These are phyloP conservation scores for Cryptococcus sp. DNA, from an alignment of 1,284 basidiomycete species.

Conservation along the genomic window DNA sequence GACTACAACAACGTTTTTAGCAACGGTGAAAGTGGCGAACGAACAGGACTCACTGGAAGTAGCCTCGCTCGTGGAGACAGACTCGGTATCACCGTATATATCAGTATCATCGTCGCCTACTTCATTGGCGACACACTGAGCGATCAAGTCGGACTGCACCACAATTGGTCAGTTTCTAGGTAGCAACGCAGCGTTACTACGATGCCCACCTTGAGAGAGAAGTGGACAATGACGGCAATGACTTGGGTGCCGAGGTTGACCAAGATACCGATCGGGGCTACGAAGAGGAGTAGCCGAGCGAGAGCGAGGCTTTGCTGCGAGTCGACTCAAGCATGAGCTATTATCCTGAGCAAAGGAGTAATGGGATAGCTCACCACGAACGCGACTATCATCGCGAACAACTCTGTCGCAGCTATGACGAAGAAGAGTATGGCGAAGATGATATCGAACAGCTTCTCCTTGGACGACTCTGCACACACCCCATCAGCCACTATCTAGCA, in stretches of 20 bases:
- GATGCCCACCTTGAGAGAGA: slow-evolving; percentile 61
- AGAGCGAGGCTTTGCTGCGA: slow-evolving; percentile 63
- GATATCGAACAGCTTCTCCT: slow-evolving; percentile 31
- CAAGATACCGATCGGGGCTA: slow-evolving; percentile 60
- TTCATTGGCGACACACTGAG: slow-evolving; percentile 55
- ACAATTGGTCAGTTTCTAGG: not conserved
- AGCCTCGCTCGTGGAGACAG: slow-evolving; percentile 10
- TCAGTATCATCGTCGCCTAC: slow-evolving; percentile 46
- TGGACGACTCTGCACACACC: slow-evolving; percentile 18
- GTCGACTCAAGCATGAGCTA: not conserved
- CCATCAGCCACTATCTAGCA: not conserved
- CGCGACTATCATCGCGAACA: slow-evolving; percentile 62
- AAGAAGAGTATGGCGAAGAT: slow-evolving; percentile 52
- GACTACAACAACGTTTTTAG: slow-evolving; percentile 36
- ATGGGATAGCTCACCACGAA: slow-evolving; percentile 56
- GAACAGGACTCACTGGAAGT: slow-evolving; percentile 9
- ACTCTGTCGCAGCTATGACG: slow-evolving; percentile 60
- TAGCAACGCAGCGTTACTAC: not conserved
- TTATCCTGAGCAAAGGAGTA: no score
- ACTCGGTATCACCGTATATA: slow-evolving; percentile 14
- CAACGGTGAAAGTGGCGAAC: no score
- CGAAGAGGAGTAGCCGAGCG: slow-evolving; percentile 61
- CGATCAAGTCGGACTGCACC: slow-evolving; percentile 58
- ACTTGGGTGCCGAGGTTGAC: slow-evolving; percentile 62
- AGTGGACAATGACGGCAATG: slow-evolving; percentile 65